phyloP scores from a whole-genome alignment of 129 eudicot species.

The Flaveria robusta region DNA sequence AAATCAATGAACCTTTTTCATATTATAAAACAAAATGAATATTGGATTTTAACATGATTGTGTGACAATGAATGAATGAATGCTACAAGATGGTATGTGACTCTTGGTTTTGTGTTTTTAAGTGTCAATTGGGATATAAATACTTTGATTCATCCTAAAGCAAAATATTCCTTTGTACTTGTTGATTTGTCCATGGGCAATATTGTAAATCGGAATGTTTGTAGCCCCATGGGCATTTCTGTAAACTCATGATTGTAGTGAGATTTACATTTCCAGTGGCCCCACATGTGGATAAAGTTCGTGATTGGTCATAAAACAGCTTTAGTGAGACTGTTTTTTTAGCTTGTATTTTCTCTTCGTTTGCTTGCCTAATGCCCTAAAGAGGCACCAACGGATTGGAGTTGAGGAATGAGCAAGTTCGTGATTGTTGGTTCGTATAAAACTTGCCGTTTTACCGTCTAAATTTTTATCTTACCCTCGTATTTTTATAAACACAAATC shows the following conservation, averaged over 20 bases:
- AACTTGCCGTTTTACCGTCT: too few species aligned
- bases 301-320: constrained; percentile 13
- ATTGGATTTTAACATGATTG: background rate
- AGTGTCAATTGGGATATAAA: constrained; percentile 41
- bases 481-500: too few species aligned
- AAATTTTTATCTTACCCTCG: too few species aligned
- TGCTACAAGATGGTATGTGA: constrained; percentile 39
- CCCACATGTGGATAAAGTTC: constrained; percentile 22
- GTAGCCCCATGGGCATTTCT: constrained; percentile 25
- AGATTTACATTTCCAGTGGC: constrained; percentile 26
- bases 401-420: too few species aligned
- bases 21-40: constrained; percentile 3
- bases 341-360: background rate
- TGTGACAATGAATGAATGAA: constrained; percentile 54
- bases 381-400: too few species aligned
- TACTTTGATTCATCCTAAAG: constrained; percentile 42
- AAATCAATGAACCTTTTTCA: too few species aligned
- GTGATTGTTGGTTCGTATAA: too few species aligned
- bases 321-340: constrained; percentile 2
- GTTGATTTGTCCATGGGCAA: constrained; percentile 29
- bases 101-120: constrained; percentile 35
- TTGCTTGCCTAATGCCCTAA: background rate
- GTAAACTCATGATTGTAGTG: constrained; percentile 8
- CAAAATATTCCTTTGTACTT: constrained; percentile 45
- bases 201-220: constrained; percentile 15